Evolutionary conservation across 176 grass and related monocot genomes (phyloP), one percentile per base, ranked within the genome.

Genomic region (Triticum monococcum): DNA sequence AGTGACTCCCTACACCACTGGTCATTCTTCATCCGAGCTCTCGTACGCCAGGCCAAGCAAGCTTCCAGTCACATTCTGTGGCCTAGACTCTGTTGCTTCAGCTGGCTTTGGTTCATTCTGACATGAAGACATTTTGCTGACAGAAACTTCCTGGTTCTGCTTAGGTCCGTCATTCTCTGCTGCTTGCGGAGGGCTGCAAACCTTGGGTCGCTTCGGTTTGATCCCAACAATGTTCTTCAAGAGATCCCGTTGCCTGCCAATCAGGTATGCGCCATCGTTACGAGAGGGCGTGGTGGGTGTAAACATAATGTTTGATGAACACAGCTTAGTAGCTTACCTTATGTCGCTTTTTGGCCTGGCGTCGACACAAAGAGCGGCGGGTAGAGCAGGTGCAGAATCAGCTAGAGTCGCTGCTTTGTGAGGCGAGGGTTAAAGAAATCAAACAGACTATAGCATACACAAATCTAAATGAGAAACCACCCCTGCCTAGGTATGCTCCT

Each of bases 321-420:
- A 18, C 30, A 71, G 38, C 69, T 52, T 54, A 54, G 50, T 17
- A 88, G 71, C 56, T 72, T 84, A 97, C 95, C 95, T 97, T 81
- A 97, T 95, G 35, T 91, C 89, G 68, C 92, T 97, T 83, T 92
- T 97, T 16, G 92, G 92, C 84, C 95, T 97, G 63, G 95, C 85
- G 37, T 97, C 95, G 85, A 97, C 92, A 57, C 92, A 91, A 80
- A 98, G 91, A 35, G 93, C 85, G 69, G 87, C 87, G 3, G 95
- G 92, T 78, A 93, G 43, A 82, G 83, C 80, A 60, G 95, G 93
- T 62, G 93, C 68, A 10, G 95, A 93, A 85, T 98, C 93, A 67
- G 91, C 95, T 89, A 95, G 38, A 83, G 50, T 82, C 73, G 93
- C 93, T 79, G 95, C 95, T 93, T 98, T 87, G 95, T 93, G 72